Percentiles rank a stretch among this genome's conserved stretches.
These are phyloP conservation scores for Raddia guianensis DNA, from an alignment of 176 grass and related monocot species.

Conservation along the genomic window DNA sequence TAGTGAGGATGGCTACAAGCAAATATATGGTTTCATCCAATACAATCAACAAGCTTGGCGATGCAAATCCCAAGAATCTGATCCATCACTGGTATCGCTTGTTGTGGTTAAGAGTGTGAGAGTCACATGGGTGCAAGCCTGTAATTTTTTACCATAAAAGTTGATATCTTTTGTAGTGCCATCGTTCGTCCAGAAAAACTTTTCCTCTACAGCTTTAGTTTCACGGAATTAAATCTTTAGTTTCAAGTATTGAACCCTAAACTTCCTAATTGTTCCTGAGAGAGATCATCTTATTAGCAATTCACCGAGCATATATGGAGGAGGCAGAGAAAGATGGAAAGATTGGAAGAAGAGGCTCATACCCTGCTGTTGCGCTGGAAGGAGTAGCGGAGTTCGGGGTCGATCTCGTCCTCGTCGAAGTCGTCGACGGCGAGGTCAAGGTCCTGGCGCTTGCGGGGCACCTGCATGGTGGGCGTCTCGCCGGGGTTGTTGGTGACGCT, in stretches of 20 bases:
- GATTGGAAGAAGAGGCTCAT: neutral
- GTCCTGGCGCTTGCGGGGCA: slow-evolving; percentile 48
- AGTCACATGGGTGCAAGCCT: neutral
- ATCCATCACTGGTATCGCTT: neutral
- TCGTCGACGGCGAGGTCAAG: slow-evolving; percentile 52
- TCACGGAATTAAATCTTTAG: neutral
- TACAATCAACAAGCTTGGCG: neutral
- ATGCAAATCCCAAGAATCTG: neutral
- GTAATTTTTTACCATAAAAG: neutral
- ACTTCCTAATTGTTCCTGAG: neutral
- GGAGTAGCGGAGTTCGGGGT: slow-evolving; percentile 71
- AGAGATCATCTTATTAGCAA: neutral
- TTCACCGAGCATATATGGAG: neutral
- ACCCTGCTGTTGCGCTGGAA: slow-evolving; percentile 66
- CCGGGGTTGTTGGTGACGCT: slow-evolving; percentile 69
- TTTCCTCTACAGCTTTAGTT: neutral
- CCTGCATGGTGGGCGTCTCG: slow-evolving; percentile 76
- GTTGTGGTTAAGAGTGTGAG: neutral
- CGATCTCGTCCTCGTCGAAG: slow-evolving; percentile 72
- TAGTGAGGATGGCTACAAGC: neutral
- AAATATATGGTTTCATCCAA: neutral
- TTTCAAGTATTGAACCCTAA: slow-evolving; percentile 21
- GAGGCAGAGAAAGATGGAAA: neutral
- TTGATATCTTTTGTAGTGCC: neutral
- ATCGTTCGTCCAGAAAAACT: neutral